phyloP scores from a whole-genome alignment of 2,329 filamentous ascomycete species.

The Aspergillus felis region DNA sequence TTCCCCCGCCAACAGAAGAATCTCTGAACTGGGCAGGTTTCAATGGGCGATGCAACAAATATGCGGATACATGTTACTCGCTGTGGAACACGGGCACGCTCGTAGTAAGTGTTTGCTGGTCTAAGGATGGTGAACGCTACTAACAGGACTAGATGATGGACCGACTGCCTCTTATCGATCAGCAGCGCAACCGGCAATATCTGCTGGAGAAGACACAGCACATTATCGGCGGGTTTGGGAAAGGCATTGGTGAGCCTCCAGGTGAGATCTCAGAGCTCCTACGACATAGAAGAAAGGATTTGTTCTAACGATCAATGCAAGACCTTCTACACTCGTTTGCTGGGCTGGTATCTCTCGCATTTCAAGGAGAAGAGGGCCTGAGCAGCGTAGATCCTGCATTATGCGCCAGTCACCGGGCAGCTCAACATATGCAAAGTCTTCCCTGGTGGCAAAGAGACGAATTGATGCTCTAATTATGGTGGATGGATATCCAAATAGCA shows the following conservation, averaged over 20 bases:
- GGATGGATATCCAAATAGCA: not conserved
- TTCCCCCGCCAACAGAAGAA: constrained; percentile 20
- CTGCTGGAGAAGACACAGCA: constrained; percentile 85
- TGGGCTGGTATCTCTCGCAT: constrained; percentile 73
- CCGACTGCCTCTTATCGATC: constrained; percentile 55
- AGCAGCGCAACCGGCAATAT: constrained; percentile 65
- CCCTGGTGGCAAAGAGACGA: constrained; percentile 33
- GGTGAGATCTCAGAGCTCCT: constrained; percentile 43
- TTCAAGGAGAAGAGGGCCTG: constrained; percentile 66
- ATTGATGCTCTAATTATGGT: not conserved
- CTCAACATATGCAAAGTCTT: constrained; percentile 38
- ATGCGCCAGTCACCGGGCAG: constrained; percentile 61
- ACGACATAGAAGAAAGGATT: not conserved
- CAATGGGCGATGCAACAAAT: constrained; percentile 87
- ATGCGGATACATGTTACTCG: constrained; percentile 89
- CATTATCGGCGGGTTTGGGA: constrained; percentile 76
- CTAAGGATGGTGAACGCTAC: constrained; percentile 3
- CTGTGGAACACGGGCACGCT: constrained; percentile 81
- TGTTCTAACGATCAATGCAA: constrained; percentile 33
- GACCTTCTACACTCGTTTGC: constrained; percentile 87
- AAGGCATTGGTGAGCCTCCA: constrained; percentile 63
- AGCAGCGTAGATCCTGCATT: constrained; percentile 69
- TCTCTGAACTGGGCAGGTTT: constrained; percentile 63
- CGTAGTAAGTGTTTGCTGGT: constrained; percentile 31
- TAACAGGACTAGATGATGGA: constrained; percentile 54